Evolutionary conservation across 169 alveolate species (phyloP).

Genomic region (Theileria sp.): DNA sequence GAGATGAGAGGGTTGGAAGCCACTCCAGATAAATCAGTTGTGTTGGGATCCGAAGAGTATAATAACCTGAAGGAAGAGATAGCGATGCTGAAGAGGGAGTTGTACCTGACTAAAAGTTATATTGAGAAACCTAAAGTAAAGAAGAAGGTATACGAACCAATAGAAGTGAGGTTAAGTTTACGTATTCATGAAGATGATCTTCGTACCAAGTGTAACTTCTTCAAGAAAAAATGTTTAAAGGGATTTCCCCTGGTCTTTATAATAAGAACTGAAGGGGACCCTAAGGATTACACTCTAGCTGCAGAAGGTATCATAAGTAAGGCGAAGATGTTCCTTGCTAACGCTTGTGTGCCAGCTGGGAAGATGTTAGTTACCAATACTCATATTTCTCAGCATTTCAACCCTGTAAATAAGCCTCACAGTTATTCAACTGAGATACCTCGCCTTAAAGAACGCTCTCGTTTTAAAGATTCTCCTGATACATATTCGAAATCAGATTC

Average conservation of each 20-base stretch:
- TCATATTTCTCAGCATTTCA: background rate
- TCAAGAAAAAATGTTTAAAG: background rate
- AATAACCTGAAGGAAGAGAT: background rate
- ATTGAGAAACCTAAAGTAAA: background rate
- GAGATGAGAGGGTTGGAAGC: background rate
- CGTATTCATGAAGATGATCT: background rate
- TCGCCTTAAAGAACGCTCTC: background rate
- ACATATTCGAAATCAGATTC: background rate
- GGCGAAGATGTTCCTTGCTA: background rate
- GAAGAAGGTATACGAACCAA: background rate
- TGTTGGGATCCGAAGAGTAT: background rate
- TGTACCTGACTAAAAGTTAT: background rate
- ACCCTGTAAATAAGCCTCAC: background rate
- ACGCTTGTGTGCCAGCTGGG: conserved; percentile 32
- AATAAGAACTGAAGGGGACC: conserved; percentile 7
- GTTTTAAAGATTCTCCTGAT: background rate
- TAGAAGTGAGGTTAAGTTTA: conserved; percentile 7
- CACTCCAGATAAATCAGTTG: background rate
- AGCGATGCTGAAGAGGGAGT: background rate
- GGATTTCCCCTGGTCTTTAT: background rate
- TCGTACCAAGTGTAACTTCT: conserved; percentile 1
- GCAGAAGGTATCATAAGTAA: background rate
- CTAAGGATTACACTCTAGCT: conserved; percentile 1
- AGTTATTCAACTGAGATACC: background rate
- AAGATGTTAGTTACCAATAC: conserved; percentile 25